These are phyloP conservation scores for Aspergillus amoenus DNA, from an alignment of 2,329 filamentous ascomycete species.

Conservation along the genomic window DNA sequence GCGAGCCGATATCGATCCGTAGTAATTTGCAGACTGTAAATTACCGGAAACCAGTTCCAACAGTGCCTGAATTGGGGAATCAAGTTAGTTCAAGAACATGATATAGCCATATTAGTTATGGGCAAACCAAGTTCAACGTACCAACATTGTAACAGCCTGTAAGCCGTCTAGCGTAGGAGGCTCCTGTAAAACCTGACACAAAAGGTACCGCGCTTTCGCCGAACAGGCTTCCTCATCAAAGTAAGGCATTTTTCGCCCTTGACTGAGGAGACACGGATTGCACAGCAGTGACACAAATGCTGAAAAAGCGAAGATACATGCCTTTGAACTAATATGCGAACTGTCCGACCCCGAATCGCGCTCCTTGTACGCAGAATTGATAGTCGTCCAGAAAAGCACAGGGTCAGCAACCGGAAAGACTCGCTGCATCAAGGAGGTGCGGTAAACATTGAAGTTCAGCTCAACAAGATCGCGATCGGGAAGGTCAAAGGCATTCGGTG, in stretches of 20 bases:
- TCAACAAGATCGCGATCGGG: constrained; percentile 37
- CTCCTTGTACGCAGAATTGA: constrained; percentile 46
- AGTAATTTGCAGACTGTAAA: constrained; percentile 47
- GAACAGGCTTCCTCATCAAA: constrained; percentile 46
- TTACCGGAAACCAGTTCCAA: constrained; percentile 50
- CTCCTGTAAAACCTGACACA: constrained; percentile 47
- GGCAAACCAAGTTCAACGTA: constrained; percentile 29
- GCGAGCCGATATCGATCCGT: constrained; percentile 48
- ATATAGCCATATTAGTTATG: neutral
- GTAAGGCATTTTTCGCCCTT: neutral
- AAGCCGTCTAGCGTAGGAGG: constrained; percentile 43
- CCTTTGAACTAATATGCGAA: constrained; percentile 39
- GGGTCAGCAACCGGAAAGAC: constrained; percentile 53
- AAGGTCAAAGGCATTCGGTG: constrained; percentile 30
- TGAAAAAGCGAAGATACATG: constrained; percentile 52
- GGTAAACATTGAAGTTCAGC: constrained; percentile 32
- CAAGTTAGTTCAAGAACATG: neutral
- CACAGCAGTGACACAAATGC: constrained; percentile 36
- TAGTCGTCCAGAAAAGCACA: constrained; percentile 48
- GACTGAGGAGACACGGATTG: constrained; percentile 16
- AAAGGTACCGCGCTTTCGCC: constrained; percentile 42
- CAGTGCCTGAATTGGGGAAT: constrained; percentile 32
- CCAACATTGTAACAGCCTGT: constrained; percentile 51
- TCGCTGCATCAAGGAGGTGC: constrained; percentile 38
- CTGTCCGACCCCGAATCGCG: constrained; percentile 14